Evolutionary conservation across 805 yeast genomes (phyloP).

Genomic region (Nematodospora valgi): DNA sequence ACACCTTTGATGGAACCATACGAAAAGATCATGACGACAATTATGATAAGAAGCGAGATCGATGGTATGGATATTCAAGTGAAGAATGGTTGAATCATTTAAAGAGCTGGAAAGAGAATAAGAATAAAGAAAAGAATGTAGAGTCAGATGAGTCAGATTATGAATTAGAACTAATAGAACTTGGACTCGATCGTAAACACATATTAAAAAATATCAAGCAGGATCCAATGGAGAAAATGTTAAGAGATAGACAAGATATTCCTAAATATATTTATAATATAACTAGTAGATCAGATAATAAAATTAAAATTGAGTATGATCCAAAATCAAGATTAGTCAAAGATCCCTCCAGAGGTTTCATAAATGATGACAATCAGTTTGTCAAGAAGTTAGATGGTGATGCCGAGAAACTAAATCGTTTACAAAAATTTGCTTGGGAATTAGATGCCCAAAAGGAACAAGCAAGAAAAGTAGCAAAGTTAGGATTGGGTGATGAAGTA

Average conservation of each 20-base stretch:
- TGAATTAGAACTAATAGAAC: conserved; percentile 37
- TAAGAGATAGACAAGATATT: conserved; percentile 70
- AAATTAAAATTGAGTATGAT: conserved; percentile 41
- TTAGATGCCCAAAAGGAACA: conserved; percentile 11
- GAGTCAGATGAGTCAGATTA: conserved; percentile 39
- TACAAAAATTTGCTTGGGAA: conserved; percentile 38
- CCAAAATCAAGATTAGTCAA: conserved; percentile 47
- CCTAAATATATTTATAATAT: conserved; percentile 62
- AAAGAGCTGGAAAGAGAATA: conserved; percentile 40
- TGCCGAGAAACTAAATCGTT: conserved; percentile 16
- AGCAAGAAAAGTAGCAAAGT: conserved; percentile 7
- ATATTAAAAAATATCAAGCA: conserved; percentile 22
- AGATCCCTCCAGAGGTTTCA: conserved; percentile 26
- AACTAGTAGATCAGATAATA: conserved; percentile 13
- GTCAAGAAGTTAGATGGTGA: conserved; percentile 41
- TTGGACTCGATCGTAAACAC: conserved; percentile 26
- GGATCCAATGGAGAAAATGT: conserved; percentile 39
- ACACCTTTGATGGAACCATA: conserved; percentile 29
- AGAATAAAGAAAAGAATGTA: conserved; percentile 10
- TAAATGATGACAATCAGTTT: conserved; percentile 44
- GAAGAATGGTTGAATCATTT: conserved; percentile 56
- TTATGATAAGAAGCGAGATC: conserved; percentile 72
- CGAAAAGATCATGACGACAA: conserved; percentile 27
- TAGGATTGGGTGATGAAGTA: conserved; percentile 8
- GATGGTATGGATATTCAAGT: conserved; percentile 78